phyloP scores from a whole-genome alignment of 2,329 filamentous ascomycete genomes.

The Nannizzia gypsea region DNA sequence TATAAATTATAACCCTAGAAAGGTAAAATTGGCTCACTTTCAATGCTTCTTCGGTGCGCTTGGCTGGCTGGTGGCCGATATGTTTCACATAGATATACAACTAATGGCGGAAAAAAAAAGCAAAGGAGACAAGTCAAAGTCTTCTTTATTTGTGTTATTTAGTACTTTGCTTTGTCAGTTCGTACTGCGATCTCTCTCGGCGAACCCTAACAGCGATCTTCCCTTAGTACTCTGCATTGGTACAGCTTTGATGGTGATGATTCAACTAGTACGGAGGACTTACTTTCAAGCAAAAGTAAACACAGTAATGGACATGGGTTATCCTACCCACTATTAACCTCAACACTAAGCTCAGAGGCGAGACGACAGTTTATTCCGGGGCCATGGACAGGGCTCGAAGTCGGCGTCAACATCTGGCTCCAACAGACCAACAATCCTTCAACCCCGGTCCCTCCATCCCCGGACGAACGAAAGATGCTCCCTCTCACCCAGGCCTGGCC shows the following conservation, averaged over 20 bases:
- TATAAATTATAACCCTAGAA: background rate
- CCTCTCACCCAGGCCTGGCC: no score
- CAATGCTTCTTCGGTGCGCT: background rate
- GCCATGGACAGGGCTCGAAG: background rate
- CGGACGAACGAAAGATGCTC: background rate
- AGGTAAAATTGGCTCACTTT: background rate
- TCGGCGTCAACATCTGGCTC: background rate
- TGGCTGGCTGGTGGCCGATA: background rate
- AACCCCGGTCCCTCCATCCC: background rate
- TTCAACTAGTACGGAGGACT: background rate
- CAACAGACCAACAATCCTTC: background rate
- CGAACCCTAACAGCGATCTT: background rate
- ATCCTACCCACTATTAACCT: background rate
- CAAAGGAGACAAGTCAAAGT: background rate
- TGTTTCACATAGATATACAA: background rate
- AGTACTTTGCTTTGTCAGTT: background rate
- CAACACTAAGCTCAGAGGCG: background rate
- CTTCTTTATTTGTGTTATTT: constrained; percentile 1
- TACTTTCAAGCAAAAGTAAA: background rate
- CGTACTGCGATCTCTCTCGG: background rate
- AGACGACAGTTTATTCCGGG: background rate
- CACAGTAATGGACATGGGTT: background rate
- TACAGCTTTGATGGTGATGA: background rate
- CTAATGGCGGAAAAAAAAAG: background rate
- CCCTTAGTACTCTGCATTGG: background rate